Percentiles rank a stretch among this genome's conserved stretches.
Conservation (phyloP, 306 rosid genomes). For the Abrus pulchellus region DNA sequence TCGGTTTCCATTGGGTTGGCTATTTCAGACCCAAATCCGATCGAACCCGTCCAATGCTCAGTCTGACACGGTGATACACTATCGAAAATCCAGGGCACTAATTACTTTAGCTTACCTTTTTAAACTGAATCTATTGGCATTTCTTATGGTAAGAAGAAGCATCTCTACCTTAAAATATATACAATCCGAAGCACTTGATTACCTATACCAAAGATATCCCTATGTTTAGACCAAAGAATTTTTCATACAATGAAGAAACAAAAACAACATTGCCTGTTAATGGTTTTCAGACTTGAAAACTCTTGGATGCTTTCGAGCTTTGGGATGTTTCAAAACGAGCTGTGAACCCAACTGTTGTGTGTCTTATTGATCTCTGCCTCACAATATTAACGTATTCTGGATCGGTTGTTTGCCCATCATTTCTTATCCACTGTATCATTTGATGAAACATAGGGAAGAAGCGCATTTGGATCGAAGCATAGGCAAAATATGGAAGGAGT, state of each 20-base stretch:
- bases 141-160: conserved; percentile 29
- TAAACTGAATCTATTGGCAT: not conserved
- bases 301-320: conserved; percentile 45
- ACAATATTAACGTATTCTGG: conserved; percentile 74
- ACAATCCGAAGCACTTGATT: conserved; percentile 43
- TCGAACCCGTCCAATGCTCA: too few species aligned
- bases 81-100: too few species aligned
- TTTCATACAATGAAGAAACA: conserved; percentile 10
- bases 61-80: too few species aligned
- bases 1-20: too few species aligned
- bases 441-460: conserved; percentile 91
- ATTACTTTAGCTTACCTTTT: too few species aligned
- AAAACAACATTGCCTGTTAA: not conserved
- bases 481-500: conserved; percentile 75
- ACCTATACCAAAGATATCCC: conserved; percentile 46
- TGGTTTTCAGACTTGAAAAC: conserved; percentile 41
- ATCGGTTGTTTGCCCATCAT: conserved; percentile 69
- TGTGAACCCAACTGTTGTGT: conserved; percentile 81
- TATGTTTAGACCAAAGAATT: not conserved
- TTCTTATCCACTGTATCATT: conserved; percentile 80
- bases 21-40: too few species aligned
- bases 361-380: conserved; percentile 73
- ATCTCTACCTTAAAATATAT: conserved; percentile 39
- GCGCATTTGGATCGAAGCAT: conserved; percentile 72
- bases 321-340: conserved; percentile 68